Evolutionary conservation across 1,139 yeast genomes (phyloP), one percentile per base, ranked within the genome.

Genomic region (Torulaspora pretoriensis): DNA sequence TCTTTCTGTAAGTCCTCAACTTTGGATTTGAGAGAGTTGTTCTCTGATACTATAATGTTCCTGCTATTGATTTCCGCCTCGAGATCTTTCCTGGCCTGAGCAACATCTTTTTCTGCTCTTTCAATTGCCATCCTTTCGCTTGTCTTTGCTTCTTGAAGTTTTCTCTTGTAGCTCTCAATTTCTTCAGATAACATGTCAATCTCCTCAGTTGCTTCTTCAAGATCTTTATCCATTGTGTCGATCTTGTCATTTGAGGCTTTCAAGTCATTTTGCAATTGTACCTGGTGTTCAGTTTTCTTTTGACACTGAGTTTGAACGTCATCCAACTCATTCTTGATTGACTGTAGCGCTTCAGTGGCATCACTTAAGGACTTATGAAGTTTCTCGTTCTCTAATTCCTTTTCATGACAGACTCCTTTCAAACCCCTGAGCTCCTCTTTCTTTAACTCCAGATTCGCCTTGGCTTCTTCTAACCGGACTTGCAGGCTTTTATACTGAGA

Each of bases 121-220:
- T 44, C 48, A 9, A 29, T 36, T n/a, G 35, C 40, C n/a, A 17
- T 28, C 29, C 37, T 42, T 29, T 28, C 40, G 12, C 31, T 35
- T 13, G 19, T n/a, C 31, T 44, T 38, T 7, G 35, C 23, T 8
- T 44, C 50, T n/a, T 40, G 30, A 4, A 47, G 30, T 28, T 49
- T 34, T 9, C 39, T 34, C 30, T 42, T 45, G 22, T 42, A 37
- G 17, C 29, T 40, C 6, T 36, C 48, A 4, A 47, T 23, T 25
- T 47, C 47, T 17, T 40, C 34, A 2, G 48, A 39, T 3, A 47
- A 42, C 31, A 42, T 33, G 23, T 25, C 46, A 5, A 45, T 35
- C 25, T 51, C 51, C 7, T 43, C 42, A 4, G 43, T 31, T 10
- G 42, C 40, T 16, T 31, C 43, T 23, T 48, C 44, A 8, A 50